Evolutionary conservation across 2,329 filamentous ascomycete genomes (phyloP).

Genomic region (Aspergillus terreus): DNA sequence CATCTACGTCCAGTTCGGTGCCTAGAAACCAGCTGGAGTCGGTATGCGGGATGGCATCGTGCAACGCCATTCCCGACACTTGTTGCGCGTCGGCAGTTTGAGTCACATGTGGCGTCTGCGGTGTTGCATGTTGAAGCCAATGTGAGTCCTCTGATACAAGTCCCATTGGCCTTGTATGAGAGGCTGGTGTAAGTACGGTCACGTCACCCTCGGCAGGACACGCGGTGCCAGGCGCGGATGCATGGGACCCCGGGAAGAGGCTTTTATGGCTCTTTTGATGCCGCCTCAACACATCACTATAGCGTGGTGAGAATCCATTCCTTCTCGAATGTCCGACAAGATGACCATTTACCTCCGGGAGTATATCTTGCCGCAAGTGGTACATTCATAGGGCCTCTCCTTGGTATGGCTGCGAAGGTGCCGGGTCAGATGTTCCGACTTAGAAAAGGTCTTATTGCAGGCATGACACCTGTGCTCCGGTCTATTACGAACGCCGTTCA

Average conservation of each 20-base stretch:
- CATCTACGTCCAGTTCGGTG: conserved; percentile 15
- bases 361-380: conserved; percentile 17
- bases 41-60: neutral
- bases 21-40: conserved; percentile 16
- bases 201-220: neutral
- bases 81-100: neutral
- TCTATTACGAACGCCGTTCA: neutral
- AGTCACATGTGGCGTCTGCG: neutral
- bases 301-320: neutral
- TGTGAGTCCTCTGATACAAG: neutral
- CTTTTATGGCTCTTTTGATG: conserved; percentile 13
- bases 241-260: neutral
- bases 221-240: neutral
- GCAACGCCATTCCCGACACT: neutral
- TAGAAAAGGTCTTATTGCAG: conserved; percentile 17
- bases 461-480: neutral
- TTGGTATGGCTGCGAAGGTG: conserved; percentile 92
- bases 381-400: conserved; percentile 68
- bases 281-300: conserved; percentile 14
- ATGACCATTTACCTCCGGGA: conserved; percentile 11
- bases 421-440: conserved; percentile 18
- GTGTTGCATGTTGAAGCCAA: neutral
- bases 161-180: neutral
- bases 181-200: neutral
- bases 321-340: neutral